A percentile compares a stretch with the other conserved stretches of the same genome.
Conservation (phyloP, 1,139 yeast species). For the Debaryomycetaceae sp. region DNA sequence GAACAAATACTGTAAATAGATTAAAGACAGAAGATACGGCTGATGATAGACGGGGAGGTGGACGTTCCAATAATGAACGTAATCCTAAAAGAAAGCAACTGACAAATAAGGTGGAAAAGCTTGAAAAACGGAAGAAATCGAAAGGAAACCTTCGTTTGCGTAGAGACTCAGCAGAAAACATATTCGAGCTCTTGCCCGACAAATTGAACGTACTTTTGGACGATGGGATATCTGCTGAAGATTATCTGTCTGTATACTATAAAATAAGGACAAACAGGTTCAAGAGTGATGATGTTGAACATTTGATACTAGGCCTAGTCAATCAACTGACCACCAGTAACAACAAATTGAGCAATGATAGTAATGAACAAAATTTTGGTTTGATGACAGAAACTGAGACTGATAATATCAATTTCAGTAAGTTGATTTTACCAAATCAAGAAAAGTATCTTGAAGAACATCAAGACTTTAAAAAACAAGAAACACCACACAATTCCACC, state of each 20-base stretch:
- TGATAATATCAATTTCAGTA: constrained; percentile 29
- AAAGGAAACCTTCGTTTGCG: constrained; percentile 6
- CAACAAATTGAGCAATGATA: constrained; percentile 12
- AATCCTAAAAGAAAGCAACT: constrained; percentile 27
- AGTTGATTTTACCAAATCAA: constrained; percentile 31
- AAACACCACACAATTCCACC: constrained; percentile 22
- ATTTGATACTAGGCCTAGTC: constrained; percentile 22
- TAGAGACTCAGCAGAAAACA: background rate
- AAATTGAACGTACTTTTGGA: constrained; percentile 37
- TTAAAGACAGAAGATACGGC: constrained; percentile 23
- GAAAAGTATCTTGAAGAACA: constrained; percentile 26
- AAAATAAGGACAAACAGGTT: constrained; percentile 47
- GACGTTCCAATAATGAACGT: constrained; percentile 4
- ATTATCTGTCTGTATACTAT: constrained; percentile 50
- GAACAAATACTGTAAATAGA: constrained; percentile 34
- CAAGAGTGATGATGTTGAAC: constrained; percentile 36
- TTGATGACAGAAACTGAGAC: constrained; percentile 26
- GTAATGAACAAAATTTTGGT: constrained; percentile 13
- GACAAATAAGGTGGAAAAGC: constrained; percentile 15
- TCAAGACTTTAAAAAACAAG: constrained; percentile 18
- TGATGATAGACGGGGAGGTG: constrained; percentile 8
- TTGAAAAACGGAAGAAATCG: constrained; percentile 6
- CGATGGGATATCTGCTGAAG: constrained; percentile 44
- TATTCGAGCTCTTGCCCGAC: constrained; percentile 23
- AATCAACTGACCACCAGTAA: constrained; percentile 4